Conservation (phyloP, 2,329 filamentous ascomycete species). For the Fusarium nisikadoi region DNA sequence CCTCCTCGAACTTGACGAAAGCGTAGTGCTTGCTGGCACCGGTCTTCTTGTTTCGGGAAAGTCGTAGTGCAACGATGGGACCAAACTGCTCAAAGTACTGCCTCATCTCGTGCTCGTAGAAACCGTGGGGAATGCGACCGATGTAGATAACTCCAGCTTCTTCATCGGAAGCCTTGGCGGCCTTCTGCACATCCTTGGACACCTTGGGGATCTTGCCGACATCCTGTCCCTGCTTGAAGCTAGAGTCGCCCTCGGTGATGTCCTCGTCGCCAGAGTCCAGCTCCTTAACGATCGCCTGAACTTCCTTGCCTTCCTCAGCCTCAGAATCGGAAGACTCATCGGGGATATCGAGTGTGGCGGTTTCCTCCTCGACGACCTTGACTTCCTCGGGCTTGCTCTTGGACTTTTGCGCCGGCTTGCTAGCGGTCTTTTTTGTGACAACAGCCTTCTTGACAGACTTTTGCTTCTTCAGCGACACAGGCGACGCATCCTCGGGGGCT, state of each 20-base stretch:
- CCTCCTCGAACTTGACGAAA: constrained; percentile 90
- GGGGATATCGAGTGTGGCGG: constrained; percentile 47
- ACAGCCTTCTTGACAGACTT: constrained; percentile 52
- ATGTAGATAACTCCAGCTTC: constrained; percentile 87
- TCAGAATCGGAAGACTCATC: constrained; percentile 50
- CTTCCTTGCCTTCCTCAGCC: constrained; percentile 55
- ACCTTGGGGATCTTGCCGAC: constrained; percentile 63
- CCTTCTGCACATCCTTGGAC: constrained; percentile 57
- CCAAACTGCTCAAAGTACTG: constrained; percentile 96
- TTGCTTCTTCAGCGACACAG: constrained; percentile 57
- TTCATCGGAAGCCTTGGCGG: constrained; percentile 56
- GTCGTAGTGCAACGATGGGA: constrained; percentile 77
- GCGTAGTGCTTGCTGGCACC: constrained; percentile 93
- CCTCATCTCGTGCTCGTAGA: constrained; percentile 96
- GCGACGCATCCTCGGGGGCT: constrained; percentile 59
- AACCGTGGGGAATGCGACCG: constrained; percentile 89
- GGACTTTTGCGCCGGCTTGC: constrained; percentile 50
- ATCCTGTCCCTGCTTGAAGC: constrained; percentile 60
- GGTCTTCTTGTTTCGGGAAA: constrained; percentile 92
- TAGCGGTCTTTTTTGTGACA: constrained; percentile 38
- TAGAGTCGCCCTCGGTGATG: constrained; percentile 48
- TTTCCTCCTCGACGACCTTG: constrained; percentile 43
- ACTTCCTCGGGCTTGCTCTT: constrained; percentile 47
- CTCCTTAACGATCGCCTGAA: constrained; percentile 56
- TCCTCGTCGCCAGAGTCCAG: constrained; percentile 60